phyloP scores from a whole-genome alignment of 331 rosid species.

The Dryas integrifolia region DNA sequence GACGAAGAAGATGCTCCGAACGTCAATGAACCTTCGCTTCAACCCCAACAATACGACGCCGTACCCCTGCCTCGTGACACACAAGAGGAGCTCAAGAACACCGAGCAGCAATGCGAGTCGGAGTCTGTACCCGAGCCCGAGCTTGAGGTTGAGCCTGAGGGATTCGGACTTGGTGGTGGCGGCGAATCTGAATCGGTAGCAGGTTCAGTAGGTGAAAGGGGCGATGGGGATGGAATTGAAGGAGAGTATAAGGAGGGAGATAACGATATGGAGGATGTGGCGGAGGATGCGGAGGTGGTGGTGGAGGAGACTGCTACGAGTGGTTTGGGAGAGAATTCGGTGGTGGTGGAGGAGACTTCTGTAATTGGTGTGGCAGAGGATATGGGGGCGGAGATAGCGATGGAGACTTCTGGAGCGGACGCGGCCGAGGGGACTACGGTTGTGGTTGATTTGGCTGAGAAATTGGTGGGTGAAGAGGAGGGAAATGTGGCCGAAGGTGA shows the following conservation, averaged over 20 bases:
- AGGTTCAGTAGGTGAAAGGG: not conserved
- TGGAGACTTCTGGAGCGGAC: not conserved
- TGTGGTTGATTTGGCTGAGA: not conserved
- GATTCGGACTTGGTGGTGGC: not conserved
- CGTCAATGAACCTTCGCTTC: not conserved
- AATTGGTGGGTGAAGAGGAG: not conserved
- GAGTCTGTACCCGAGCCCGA: slow-evolving; percentile 5
- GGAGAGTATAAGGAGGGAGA: slow-evolving; percentile 8
- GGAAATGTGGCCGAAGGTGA: slow-evolving; percentile 11
- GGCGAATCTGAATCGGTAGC: not conserved
- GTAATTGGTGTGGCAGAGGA: not conserved
- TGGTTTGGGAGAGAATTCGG: not conserved
- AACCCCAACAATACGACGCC: slow-evolving; percentile 1
- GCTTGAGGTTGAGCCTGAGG: slow-evolving; percentile 19
- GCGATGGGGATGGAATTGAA: slow-evolving; percentile 10
- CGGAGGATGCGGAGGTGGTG: not conserved
- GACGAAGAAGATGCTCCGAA: slow-evolving; percentile 39
- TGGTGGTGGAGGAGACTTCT: slow-evolving; percentile 1
- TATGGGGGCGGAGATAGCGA: slow-evolving; percentile 8
- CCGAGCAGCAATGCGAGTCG: slow-evolving; percentile 25
- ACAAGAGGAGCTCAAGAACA: slow-evolving; percentile 8
- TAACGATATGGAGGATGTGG: slow-evolving; percentile 13
- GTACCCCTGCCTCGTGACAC: slow-evolving; percentile 1
- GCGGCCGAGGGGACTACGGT: slow-evolving; percentile 2
- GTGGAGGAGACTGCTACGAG: not conserved